A percentile compares a stretch with the other conserved stretches of the same genome.
Conservation (phyloP, 257 asterid species). For the Prunella vulgaris region DNA sequence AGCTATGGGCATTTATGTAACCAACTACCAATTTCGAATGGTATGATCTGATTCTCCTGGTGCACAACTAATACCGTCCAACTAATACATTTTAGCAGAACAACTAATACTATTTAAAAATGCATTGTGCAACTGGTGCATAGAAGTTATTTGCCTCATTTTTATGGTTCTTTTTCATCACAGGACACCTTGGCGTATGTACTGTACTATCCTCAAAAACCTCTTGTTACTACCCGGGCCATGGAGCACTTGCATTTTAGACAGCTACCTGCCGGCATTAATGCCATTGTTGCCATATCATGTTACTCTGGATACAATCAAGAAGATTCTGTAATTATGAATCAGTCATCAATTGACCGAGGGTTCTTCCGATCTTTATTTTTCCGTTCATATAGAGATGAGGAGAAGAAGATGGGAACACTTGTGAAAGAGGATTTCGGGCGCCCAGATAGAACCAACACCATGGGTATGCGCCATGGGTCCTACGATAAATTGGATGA, state of each 20-base stretch:
- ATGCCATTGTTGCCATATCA: slow-evolving; percentile 91
- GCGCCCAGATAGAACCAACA: slow-evolving; percentile 85
- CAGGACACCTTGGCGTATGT: slow-evolving; percentile 98
- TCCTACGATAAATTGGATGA: slow-evolving; percentile 94
- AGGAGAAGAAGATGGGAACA: slow-evolving; percentile 98
- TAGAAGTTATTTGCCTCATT: no score
- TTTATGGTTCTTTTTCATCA: background rate
- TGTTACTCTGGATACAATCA: slow-evolving; percentile 97
- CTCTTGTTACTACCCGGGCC: slow-evolving; percentile 96
- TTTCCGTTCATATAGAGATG: slow-evolving; percentile 94
- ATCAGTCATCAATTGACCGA: slow-evolving; percentile 94
- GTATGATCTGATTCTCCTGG: slow-evolving; percentile 36
- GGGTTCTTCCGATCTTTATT: slow-evolving; percentile 92
- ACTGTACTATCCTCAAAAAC: slow-evolving; percentile 93
- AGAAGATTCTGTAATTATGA: slow-evolving; percentile 98
- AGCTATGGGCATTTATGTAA: slow-evolving; percentile 96
- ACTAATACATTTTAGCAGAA: no score
- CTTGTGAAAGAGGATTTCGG: slow-evolving; percentile 96
- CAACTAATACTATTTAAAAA: no score
- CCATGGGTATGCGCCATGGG: slow-evolving; percentile 99
- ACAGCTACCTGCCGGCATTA: slow-evolving; percentile 97
- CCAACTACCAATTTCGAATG: slow-evolving; percentile 97
- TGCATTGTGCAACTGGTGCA: no score
- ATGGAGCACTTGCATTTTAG: slow-evolving; percentile 98
- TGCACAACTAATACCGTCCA: no score